Evolutionary conservation across 2,329 filamentous ascomycete species (phyloP).

Genomic region (Ophiocordyceps australis): DNA sequence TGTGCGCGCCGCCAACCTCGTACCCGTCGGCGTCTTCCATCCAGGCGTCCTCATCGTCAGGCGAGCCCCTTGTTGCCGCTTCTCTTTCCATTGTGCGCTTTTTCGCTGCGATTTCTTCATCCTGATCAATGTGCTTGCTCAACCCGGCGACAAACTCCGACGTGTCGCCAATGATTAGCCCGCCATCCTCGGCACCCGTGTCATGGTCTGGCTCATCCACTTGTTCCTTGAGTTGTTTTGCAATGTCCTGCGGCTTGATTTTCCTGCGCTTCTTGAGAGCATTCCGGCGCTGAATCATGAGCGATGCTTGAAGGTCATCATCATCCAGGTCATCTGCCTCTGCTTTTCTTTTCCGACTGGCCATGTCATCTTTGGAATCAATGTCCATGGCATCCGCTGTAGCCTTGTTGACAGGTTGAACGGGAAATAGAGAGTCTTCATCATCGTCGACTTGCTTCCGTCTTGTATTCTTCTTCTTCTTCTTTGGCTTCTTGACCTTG

Average conservation of each 20-base stretch:
- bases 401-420: slow-evolving; percentile 15
- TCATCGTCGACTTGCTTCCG: slow-evolving; percentile 50
- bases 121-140: slow-evolving; percentile 43
- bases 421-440: slow-evolving; percentile 39
- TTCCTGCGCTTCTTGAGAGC: slow-evolving; percentile 88
- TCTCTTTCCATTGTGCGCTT: slow-evolving; percentile 13
- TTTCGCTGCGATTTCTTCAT: slow-evolving; percentile 35
- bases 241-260: slow-evolving; percentile 70
- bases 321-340: slow-evolving; percentile 64
- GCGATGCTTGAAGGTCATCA: slow-evolving; percentile 73
- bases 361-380: slow-evolving; percentile 58
- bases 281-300: slow-evolving; percentile 65
- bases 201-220: slow-evolving; percentile 32
- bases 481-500: slow-evolving; percentile 91
- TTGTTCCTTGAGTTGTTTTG: slow-evolving; percentile 56
- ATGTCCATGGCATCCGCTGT: slow-evolving; percentile 36
- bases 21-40: slow-evolving; percentile 11
- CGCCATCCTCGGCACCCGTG: slow-evolving; percentile 21
- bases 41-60: slow-evolving; percentile 6
- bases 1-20: slow-evolving; percentile 14
- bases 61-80: neutral
- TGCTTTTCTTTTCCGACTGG: slow-evolving; percentile 39
- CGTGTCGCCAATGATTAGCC: slow-evolving; percentile 87
- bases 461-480: slow-evolving; percentile 71
- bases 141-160: slow-evolving; percentile 86